Evolutionary conservation across 2,329 filamentous ascomycete genomes (phyloP).

Genomic region (Aspergillus aculeatus): DNA sequence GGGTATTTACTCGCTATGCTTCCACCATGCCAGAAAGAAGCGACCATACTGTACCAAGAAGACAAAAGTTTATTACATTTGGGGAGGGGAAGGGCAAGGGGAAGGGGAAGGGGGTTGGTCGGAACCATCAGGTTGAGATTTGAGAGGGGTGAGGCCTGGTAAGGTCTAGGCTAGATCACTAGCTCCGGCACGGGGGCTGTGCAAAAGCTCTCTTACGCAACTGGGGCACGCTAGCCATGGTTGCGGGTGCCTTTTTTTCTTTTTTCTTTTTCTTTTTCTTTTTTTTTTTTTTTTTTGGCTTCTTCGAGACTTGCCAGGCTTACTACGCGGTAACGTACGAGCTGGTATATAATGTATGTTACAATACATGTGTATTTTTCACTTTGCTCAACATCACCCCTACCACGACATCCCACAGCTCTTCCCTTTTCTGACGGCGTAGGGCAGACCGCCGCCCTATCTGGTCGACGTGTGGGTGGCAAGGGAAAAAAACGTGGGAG

Average conservation of each 20-base stretch:
- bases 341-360: neutral
- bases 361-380: neutral
- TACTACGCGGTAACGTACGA: neutral
- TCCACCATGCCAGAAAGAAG: neutral
- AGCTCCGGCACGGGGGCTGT: conserved; percentile 28
- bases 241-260: neutral
- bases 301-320: neutral
- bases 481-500: neutral
- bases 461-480: neutral
- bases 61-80: too few relatives aligned
- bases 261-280: too few relatives aligned
- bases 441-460: neutral
- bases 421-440: neutral
- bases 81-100: too few relatives aligned
- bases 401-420: too few relatives aligned
- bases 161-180: conserved; percentile 21
- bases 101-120: too few relatives aligned
- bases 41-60: neutral
- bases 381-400: neutral
- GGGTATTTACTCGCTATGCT: neutral
- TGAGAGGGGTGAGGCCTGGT: neutral
- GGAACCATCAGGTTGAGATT: too few relatives aligned
- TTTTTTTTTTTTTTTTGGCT: too few relatives aligned
- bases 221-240: conserved; percentile 15
- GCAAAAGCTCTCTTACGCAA: conserved; percentile 29